phyloP scores from a whole-genome alignment of 306 rosid species.

The Fagus sylvatica region DNA sequence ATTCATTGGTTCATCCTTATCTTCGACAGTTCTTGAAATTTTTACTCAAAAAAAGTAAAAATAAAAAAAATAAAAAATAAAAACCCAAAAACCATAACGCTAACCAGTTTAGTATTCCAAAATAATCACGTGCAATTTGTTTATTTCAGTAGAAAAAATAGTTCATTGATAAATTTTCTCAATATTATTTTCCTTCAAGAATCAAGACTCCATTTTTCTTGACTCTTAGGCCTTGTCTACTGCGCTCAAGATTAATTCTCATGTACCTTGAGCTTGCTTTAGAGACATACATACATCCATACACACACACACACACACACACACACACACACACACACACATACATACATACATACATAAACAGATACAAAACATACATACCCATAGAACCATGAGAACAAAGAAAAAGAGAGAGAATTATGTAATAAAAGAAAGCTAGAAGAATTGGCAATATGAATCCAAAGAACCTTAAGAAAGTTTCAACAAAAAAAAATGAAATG shows the following conservation, averaged over 20 bases:
- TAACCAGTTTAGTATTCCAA: neutral
- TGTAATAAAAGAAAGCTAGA: too few species aligned
- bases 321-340: neutral
- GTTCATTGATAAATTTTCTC: neutral
- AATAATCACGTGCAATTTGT: constrained; percentile 6
- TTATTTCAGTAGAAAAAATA: constrained; percentile 5
- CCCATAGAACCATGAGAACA: neutral
- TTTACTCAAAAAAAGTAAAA: constrained; percentile 14
- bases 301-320: neutral
- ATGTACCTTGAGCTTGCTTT: constrained; percentile 19
- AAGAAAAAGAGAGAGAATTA: neutral
- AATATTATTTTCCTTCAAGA: neutral
- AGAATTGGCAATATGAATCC: too few species aligned
- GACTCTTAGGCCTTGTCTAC: neutral
- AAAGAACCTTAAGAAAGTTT: constrained; percentile 21
- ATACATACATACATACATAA: neutral
- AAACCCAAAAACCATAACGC: constrained; percentile 1
- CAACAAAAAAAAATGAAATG: constrained; percentile 12
- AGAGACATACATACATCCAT: neutral
- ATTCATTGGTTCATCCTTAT: constrained; percentile 33
- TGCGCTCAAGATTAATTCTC: constrained; percentile 1
- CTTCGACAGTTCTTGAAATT: constrained; percentile 24
- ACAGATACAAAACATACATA: neutral
- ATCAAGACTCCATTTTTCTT: neutral
- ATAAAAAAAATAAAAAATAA: neutral